Conservation (phyloP, 352 stramenopile genomes). For the Chrysophaeum taylorii region DNA sequence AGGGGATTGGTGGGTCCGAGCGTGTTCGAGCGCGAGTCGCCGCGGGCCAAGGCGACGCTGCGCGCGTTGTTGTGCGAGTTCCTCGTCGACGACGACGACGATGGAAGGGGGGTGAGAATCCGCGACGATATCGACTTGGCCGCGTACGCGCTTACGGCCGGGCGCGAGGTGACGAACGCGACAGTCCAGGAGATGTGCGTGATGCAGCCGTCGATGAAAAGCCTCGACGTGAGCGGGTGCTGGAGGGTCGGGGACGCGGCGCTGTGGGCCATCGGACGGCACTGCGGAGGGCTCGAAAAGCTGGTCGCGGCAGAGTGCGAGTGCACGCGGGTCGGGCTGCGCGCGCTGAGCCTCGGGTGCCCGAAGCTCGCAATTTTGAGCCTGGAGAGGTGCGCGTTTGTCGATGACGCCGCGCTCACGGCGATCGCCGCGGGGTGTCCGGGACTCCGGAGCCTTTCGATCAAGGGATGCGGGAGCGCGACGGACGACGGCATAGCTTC, state of each 20-base stretch:
- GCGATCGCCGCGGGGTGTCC: constrained; percentile 49
- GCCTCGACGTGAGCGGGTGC: constrained; percentile 54
- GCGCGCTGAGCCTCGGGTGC: constrained; percentile 71
- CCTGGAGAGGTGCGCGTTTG: constrained; percentile 63
- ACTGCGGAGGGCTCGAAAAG: constrained; percentile 59
- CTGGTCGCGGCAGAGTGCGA: no score
- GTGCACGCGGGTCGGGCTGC: constrained; percentile 75
- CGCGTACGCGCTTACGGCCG: constrained; percentile 68
- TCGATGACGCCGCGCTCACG: constrained; percentile 66
- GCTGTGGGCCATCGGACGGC: constrained; percentile 64
- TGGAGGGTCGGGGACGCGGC: constrained; percentile 68
- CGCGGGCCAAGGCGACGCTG: constrained; percentile 32
- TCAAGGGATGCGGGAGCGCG: constrained; percentile 61
- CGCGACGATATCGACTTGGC: constrained; percentile 48
- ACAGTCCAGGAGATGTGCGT: constrained; percentile 74
- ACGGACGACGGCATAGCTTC: constrained; percentile 69
- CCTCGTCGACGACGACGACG: constrained; percentile 54
- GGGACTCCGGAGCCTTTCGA: constrained; percentile 45
- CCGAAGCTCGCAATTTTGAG: constrained; percentile 55
- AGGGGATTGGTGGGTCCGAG: not conserved
- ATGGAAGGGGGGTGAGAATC: constrained; percentile 37
- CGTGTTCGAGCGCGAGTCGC: constrained; percentile 19
- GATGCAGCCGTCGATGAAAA: constrained; percentile 51
- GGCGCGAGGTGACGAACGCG: constrained; percentile 67
- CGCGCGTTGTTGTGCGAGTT: constrained; percentile 79